Conservation (phyloP, 2,329 filamentous ascomycete species). For the Ilyonectria destructans region DNA sequence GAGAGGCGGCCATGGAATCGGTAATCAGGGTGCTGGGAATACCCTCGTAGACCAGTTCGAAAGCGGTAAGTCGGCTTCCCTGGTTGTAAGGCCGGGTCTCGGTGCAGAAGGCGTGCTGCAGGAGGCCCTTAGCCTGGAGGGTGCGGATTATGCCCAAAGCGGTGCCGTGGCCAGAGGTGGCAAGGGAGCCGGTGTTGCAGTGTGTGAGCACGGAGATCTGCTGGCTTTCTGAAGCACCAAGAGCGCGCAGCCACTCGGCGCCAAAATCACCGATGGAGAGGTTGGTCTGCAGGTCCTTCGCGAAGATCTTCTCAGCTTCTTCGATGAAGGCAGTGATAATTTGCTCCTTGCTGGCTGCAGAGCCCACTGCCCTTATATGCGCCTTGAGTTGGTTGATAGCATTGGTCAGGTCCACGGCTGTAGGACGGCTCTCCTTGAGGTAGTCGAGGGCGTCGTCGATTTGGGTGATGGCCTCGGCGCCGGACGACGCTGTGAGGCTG, state of each 20-base stretch:
- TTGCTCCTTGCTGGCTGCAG: slow-evolving; percentile 59
- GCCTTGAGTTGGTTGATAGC: slow-evolving; percentile 86
- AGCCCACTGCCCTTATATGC: slow-evolving; percentile 68
- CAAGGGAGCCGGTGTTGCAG: slow-evolving; percentile 97
- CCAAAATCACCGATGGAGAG: slow-evolving; percentile 87
- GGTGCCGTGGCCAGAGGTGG: slow-evolving; percentile 97
- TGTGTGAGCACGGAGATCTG: slow-evolving; percentile 90
- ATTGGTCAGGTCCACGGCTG: slow-evolving; percentile 94
- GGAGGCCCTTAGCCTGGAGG: slow-evolving; percentile 75
- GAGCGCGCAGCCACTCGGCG: slow-evolving; percentile 83
- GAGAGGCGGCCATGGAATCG: slow-evolving; percentile 94
- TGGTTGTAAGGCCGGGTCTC: slow-evolving; percentile 99
- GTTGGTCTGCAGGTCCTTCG: slow-evolving; percentile 91
- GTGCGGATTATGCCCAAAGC: slow-evolving; percentile 94
- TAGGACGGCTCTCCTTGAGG: slow-evolving; percentile 90
- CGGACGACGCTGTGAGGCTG: slow-evolving; percentile 59
- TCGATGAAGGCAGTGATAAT: slow-evolving; percentile 82
- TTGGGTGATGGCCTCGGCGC: slow-evolving; percentile 76
- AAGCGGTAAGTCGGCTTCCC: slow-evolving; percentile 93
- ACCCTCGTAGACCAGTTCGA: slow-evolving; percentile 93
- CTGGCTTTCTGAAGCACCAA: slow-evolving; percentile 62
- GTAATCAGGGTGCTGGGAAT: slow-evolving; percentile 95
- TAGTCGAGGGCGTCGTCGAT: slow-evolving; percentile 87
- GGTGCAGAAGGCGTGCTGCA: slow-evolving; percentile 93
- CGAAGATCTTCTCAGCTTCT: slow-evolving; percentile 88